These are phyloP conservation scores for Rhodomyrtus psidioides DNA, from an alignment of 441 rosid species.

Conservation along the genomic window DNA sequence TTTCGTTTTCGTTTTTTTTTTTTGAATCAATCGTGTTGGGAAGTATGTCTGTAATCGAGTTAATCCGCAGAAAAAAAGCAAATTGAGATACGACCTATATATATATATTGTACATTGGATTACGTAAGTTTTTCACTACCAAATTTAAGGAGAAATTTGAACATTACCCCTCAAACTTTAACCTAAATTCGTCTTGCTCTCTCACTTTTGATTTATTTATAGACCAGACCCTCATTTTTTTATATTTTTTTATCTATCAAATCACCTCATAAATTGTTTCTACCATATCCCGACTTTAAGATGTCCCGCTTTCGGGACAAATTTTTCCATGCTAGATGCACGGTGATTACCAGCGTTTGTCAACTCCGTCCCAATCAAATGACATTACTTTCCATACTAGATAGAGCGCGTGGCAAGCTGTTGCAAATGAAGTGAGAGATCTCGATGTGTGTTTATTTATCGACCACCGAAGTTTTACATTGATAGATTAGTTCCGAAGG, in stretches of 20 bases:
- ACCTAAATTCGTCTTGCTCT: not conserved
- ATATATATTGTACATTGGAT: not conserved
- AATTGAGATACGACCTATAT: not conserved
- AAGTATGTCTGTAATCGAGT: not conserved
- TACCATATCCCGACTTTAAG: not conserved
- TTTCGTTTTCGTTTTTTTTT: not conserved
- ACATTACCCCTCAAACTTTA: not conserved
- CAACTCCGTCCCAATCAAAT: too few species aligned
- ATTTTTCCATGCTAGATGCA: too few species aligned
- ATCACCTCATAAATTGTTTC: not conserved
- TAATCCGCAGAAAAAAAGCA: rapidly evolving
- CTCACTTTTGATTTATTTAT: not conserved
- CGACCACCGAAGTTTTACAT: too few species aligned
- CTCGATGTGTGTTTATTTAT: too few species aligned
- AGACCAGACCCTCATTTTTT: not conserved
- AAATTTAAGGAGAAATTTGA: not conserved
- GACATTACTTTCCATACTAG: not conserved
- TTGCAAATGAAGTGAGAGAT: too few species aligned
- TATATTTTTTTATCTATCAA: too few species aligned
- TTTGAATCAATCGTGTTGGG: not conserved
- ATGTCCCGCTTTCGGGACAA: not conserved
- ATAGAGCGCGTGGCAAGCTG: too few species aligned
- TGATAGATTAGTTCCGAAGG: too few species aligned
- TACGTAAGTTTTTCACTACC: too few species aligned
- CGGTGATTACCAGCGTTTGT: not conserved